Base-by-base conservation (phyloP, 2,329 filamentous ascomycete species). In the Venturiaceae sp. region DNA sequence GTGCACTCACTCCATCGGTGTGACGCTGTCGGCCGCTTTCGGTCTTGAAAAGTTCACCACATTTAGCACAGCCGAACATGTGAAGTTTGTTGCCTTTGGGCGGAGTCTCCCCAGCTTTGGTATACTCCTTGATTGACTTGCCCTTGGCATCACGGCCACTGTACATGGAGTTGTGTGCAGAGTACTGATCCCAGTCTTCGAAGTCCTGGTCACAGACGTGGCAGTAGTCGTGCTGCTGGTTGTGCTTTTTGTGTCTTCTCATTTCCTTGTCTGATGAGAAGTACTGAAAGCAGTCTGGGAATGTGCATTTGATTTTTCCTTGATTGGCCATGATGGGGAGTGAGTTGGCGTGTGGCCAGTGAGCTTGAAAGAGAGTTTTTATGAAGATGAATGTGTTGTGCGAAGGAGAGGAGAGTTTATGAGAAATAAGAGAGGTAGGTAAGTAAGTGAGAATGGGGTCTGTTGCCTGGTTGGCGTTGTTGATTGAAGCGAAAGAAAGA, bases 31-130 rank as follows among this genome's bases (percentile, higher is more conserved):
- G 71, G 1, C 80, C 82, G 23, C 73, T 74, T 2, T 75, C 70
- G 30, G 75, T 80, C 61, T 77, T 76, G 68, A 83, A 84, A 44
- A 84, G 80, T 8, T 75, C 66, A 13, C 77, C 79, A 57, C 83
- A 85, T 44, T 82, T 72, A 13, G 80, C 77, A 65, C 83, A 85
- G 55, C 75, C 30, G 44, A 50, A 57, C 39, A 33, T 50, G 33
- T 57, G 55, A 32, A 57, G 44, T 28, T 52, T 57, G 26, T 50
- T 32, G 11, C 44, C 44, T 13, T 3, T 30, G 4, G 44, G 75
- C 50, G 80, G 77, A 61, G 81, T 77, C 32, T 72, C 74, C 2
- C 71, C 65, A 55, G 67, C 63, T 8, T 19, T 21, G 19, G 16
- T 9, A 23, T 58, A 58, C 5, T 58, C 30, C 28, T 58, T 44